Conservation (phyloP, 352 stramenopile genomes). For the Phytophthora chlamydospora region DNA sequence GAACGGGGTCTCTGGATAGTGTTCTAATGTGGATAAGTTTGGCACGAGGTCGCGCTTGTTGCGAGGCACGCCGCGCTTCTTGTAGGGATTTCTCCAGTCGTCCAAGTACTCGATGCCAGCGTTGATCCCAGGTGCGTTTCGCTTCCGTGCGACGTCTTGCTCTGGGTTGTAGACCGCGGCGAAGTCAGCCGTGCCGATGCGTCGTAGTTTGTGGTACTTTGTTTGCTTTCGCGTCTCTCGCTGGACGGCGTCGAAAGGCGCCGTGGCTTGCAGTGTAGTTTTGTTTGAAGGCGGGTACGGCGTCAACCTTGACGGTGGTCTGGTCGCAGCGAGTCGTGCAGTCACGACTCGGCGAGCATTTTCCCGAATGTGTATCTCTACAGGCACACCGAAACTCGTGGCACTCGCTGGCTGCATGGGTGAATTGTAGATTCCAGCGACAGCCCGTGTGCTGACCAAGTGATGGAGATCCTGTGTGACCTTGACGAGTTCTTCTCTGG, state of each 20-base stretch:
- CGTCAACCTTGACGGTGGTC: slow-evolving; percentile 46
- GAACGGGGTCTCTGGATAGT: slow-evolving; percentile 52
- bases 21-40: slow-evolving; percentile 49
- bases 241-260: slow-evolving; percentile 48
- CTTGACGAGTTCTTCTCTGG: slow-evolving; percentile 50
- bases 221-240: slow-evolving; percentile 58
- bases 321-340: slow-evolving; percentile 32
- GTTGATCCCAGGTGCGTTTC: slow-evolving; percentile 59
- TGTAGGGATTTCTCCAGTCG: slow-evolving; percentile 74
- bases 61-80: slow-evolving; percentile 60
- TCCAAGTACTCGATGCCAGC: slow-evolving; percentile 62
- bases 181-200: slow-evolving; percentile 53
- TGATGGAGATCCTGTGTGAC: slow-evolving; percentile 72
- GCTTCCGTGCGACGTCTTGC: slow-evolving; percentile 41
- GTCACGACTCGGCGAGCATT: slow-evolving; percentile 54
- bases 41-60: slow-evolving; percentile 57
- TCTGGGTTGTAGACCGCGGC: slow-evolving; percentile 55
- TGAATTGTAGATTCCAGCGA: slow-evolving; percentile 71
- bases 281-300: slow-evolving; percentile 66
- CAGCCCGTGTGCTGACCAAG: slow-evolving; percentile 56
- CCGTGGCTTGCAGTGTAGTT: slow-evolving; percentile 50
- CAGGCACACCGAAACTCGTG: slow-evolving; percentile 62
- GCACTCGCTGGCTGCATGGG: slow-evolving; percentile 34
- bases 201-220: slow-evolving; percentile 66
- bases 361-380: slow-evolving; percentile 67